phyloP scores from a whole-genome alignment of 352 stramenopile species.

The Phytopythium oedochilum region DNA sequence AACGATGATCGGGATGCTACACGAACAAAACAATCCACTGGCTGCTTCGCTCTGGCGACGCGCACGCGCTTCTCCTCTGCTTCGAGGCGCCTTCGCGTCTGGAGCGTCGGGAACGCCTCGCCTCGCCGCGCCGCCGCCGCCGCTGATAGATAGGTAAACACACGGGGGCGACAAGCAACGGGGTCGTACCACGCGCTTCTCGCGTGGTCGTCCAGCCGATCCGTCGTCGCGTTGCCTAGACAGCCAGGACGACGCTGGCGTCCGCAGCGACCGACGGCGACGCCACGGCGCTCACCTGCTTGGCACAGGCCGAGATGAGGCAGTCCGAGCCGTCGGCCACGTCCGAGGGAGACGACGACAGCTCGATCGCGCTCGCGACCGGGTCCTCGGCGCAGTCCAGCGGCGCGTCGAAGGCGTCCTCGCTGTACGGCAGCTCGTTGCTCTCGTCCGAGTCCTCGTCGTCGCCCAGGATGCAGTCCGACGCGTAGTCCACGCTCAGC shows the following conservation, averaged over 20 bases:
- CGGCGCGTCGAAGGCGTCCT: slow-evolving; percentile 56
- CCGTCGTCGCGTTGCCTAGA: neutral
- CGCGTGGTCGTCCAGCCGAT: neutral
- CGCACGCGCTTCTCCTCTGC: neutral
- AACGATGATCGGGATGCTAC: neutral
- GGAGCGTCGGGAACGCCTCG: no score
- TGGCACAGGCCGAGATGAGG: slow-evolving; percentile 35
- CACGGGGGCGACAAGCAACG: neutral
- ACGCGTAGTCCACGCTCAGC: slow-evolving; percentile 57
- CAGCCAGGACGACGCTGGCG: slow-evolving; percentile 3
- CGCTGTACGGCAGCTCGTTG: slow-evolving; percentile 57
- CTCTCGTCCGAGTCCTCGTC: slow-evolving; percentile 40
- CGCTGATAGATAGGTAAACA: slow-evolving; percentile 5
- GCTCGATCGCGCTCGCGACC: slow-evolving; percentile 36
- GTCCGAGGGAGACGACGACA: slow-evolving; percentile 68
- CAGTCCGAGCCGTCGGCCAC: slow-evolving; percentile 41
- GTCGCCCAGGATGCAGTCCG: slow-evolving; percentile 67
- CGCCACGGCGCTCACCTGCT: neutral
- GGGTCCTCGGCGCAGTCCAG: slow-evolving; percentile 13
- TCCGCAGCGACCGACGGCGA: neutral
- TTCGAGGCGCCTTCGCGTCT: no score
- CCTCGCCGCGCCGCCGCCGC: neutral
- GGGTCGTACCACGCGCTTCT: no score
- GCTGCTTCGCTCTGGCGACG: no score
- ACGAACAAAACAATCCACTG: neutral